phyloP scores from a whole-genome alignment of 2,329 filamentous ascomycete species.

The Blumeria graminis region DNA sequence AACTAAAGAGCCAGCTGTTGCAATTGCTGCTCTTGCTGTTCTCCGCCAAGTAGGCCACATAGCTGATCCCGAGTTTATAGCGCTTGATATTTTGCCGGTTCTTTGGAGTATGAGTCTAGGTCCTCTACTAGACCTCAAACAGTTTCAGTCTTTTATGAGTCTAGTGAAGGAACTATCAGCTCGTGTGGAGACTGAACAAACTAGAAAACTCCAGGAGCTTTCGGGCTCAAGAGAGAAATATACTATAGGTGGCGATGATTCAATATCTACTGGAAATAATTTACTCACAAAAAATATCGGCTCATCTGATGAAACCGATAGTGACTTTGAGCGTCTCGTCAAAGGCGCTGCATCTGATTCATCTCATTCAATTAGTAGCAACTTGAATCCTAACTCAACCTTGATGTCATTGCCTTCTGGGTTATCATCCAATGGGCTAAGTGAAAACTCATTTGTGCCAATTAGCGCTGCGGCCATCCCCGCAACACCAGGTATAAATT shows the following conservation, averaged over 20 bases:
- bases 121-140: conserved; percentile 62
- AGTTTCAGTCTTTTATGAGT: conserved; percentile 77
- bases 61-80: conserved; percentile 75
- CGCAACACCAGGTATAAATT: too few species aligned
- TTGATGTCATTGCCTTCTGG: conserved; percentile 15
- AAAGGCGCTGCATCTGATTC: conserved; percentile 34
- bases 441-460: too few species aligned
- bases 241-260: conserved; percentile 33
- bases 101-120: conserved; percentile 84
- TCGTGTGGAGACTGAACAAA: conserved; percentile 73
- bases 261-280: conserved; percentile 42
- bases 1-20: conserved; percentile 91
- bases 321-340: conserved; percentile 75
- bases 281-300: conserved; percentile 26
- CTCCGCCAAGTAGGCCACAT: conserved; percentile 60
- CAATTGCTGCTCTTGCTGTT: conserved; percentile 76
- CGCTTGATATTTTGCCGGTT: conserved; percentile 70
- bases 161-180: conserved; percentile 60
- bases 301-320: conserved; percentile 39
- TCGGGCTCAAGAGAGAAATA: conserved; percentile 30
- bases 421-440: too few species aligned
- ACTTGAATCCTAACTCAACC: conserved; percentile 25
- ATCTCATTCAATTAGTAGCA: conserved; percentile 20
- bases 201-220: conserved; percentile 67
- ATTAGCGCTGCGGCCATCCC: too few species aligned